These are phyloP conservation scores for Incumbomyces delicatus DNA, from an alignment of 2,329 filamentous ascomycete genomes.

Conservation along the genomic window DNA sequence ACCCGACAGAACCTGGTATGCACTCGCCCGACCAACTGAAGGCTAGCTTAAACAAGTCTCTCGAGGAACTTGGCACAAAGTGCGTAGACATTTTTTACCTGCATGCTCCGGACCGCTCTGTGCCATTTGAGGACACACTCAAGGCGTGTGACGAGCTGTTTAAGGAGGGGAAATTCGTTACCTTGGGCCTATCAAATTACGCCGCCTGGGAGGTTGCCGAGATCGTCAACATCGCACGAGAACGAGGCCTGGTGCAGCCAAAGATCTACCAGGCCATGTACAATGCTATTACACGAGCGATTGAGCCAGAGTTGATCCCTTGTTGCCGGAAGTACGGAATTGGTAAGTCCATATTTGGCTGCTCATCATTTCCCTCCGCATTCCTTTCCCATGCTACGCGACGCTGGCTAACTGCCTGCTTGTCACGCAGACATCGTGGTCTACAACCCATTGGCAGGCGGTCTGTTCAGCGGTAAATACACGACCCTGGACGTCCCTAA, in stretches of 20 bases:
- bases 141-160: constrained; percentile 70
- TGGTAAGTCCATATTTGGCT: background rate
- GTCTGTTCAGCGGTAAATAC: constrained; percentile 71
- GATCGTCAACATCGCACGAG: constrained; percentile 66
- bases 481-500: constrained; percentile 52
- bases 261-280: constrained; percentile 86
- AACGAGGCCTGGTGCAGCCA: constrained; percentile 71
- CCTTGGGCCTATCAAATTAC: constrained; percentile 72
- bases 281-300: constrained; percentile 64
- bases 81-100: constrained; percentile 71
- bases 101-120: constrained; percentile 57
- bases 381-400: background rate
- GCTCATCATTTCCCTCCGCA: too few species aligned
- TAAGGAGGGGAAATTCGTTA: constrained; percentile 75
- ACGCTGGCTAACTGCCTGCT: background rate
- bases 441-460: constrained; percentile 75
- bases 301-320: constrained; percentile 65
- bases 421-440: constrained; percentile 55
- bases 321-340: constrained; percentile 49
- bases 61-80: constrained; percentile 63
- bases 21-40: constrained; percentile 56
- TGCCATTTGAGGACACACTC: constrained; percentile 71
- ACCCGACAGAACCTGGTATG: constrained; percentile 49
- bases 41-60: constrained; percentile 55
- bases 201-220: constrained; percentile 83